These are phyloP conservation scores for Kwoniella botswanensis DNA, from an alignment of 768 basidiomycete species.

Conservation along the genomic window DNA sequence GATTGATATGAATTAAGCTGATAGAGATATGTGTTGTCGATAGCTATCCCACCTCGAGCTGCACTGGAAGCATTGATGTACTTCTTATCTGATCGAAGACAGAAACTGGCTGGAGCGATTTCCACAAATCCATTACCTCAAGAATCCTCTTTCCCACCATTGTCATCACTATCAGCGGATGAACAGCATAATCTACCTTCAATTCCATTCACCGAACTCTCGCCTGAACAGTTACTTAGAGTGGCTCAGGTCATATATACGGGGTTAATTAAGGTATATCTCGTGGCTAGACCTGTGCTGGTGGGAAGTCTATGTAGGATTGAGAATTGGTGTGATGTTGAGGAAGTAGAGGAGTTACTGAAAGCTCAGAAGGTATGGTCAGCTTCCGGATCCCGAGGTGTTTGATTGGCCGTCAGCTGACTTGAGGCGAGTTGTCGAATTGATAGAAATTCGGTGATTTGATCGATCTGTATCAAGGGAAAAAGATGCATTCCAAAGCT, in stretches of 20 bases:
- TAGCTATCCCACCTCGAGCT: constrained; percentile 48
- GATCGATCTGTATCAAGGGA: constrained; percentile 87
- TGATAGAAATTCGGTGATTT: constrained; percentile 87
- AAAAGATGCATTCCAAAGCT: constrained; percentile 93
- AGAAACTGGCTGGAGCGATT: constrained; percentile 79
- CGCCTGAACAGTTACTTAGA: constrained; percentile 80
- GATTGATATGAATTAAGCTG: background rate
- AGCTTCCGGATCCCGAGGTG: background rate
- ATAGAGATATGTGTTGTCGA: background rate
- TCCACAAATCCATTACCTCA: constrained; percentile 71
- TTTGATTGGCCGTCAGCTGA: background rate
- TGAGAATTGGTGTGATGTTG: constrained; percentile 96
- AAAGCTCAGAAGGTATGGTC: constrained; percentile 73
- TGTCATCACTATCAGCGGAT: constrained; percentile 62
- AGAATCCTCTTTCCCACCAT: constrained; percentile 69
- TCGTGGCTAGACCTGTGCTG: constrained; percentile 78
- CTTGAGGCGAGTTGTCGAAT: background rate
- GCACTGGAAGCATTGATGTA: constrained; percentile 84
- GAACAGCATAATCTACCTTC: constrained; percentile 76
- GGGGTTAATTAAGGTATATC: constrained; percentile 88
- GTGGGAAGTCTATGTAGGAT: constrained; percentile 85
- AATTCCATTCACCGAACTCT: constrained; percentile 71
- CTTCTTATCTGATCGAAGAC: constrained; percentile 87
- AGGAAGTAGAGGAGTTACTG: constrained; percentile 86
- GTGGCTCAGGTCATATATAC: constrained; percentile 95